Percentiles rank a stretch among this genome's conserved stretches.
Conservation (phyloP, 257 asterid species). For the Prunella vulgaris region DNA sequence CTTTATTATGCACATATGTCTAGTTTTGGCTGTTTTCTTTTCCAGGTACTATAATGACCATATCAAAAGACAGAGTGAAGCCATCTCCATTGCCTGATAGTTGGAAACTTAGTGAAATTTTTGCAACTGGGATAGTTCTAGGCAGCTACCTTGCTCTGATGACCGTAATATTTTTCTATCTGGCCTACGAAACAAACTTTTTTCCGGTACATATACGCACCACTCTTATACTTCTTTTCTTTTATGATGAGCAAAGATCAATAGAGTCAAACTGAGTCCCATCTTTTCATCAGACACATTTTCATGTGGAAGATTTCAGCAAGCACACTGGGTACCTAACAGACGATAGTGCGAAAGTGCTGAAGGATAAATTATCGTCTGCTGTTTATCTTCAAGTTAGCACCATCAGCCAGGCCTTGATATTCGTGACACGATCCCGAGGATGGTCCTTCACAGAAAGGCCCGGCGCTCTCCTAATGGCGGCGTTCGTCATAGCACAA, state of each 20-base stretch:
- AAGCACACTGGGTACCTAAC: slow-evolving; percentile 23
- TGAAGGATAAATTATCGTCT: slow-evolving; percentile 43
- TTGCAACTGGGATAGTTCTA: slow-evolving; percentile 52
- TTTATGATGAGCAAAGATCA: not conserved
- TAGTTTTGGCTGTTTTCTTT: not conserved
- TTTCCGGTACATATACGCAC: slow-evolving; percentile 34
- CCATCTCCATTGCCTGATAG: slow-evolving; percentile 63
- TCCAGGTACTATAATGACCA: slow-evolving; percentile 64
- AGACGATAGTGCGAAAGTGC: slow-evolving; percentile 20
- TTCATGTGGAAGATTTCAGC: slow-evolving; percentile 43
- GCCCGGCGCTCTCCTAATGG: slow-evolving; percentile 58
- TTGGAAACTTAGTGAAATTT: slow-evolving; percentile 60
- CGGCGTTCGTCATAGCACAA: slow-evolving; percentile 58
- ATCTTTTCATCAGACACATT: slow-evolving; percentile 31
- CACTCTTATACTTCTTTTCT: not conserved
- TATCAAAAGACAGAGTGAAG: slow-evolving; percentile 60
- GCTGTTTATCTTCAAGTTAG: slow-evolving; percentile 76
- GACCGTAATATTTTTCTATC: slow-evolving; percentile 50
- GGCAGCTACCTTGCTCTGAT: slow-evolving; percentile 60
- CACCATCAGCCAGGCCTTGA: slow-evolving; percentile 64
- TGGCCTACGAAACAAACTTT: slow-evolving; percentile 45
- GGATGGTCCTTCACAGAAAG: slow-evolving; percentile 55
- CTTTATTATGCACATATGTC: not conserved
- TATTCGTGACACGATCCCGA: slow-evolving; percentile 54
- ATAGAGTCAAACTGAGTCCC: not conserved